Percentiles rank a stretch among this genome's conserved stretches.
Conservation (phyloP, 2,329 filamentous ascomycete genomes). For the Aspergillus sclerotialis region DNA sequence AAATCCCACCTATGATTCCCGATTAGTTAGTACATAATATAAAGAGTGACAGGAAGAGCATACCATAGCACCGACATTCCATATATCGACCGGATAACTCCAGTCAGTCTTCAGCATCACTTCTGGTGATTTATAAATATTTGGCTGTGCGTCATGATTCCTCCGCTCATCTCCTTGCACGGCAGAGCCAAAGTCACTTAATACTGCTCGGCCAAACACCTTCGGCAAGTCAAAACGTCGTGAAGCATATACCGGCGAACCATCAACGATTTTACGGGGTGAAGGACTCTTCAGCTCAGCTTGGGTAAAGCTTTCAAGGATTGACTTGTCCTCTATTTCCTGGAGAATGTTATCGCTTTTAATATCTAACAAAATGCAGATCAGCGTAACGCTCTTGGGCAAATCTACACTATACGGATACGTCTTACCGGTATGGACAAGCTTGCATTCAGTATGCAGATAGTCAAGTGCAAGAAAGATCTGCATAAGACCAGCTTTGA, state of each 20-base stretch:
- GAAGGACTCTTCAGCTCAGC: conserved; percentile 30
- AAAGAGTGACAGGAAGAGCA: conserved; percentile 10
- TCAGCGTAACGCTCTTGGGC: no score
- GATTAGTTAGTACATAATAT: conserved; percentile 6
- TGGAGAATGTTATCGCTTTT: conserved; percentile 38
- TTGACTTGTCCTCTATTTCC: conserved; percentile 28
- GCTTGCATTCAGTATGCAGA: conserved; percentile 36
- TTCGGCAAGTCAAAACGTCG: conserved; percentile 26
- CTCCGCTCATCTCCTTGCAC: conserved; percentile 29
- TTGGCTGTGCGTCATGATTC: conserved; percentile 39
- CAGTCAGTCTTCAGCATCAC: conserved; percentile 42
- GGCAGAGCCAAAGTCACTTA: conserved; percentile 34
- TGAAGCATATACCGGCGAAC: conserved; percentile 28
- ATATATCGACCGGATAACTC: conserved; percentile 44
- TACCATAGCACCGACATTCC: conserved; percentile 46
- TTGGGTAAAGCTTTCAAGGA: conserved; percentile 28
- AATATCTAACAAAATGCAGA: conserved; percentile 26
- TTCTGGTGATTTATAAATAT: conserved; percentile 30
- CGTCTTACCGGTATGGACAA: conserved; percentile 39
- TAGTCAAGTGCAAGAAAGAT: conserved; percentile 37
- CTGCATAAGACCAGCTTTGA: conserved; percentile 31
- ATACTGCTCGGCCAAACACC: conserved; percentile 23
- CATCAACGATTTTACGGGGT: conserved; percentile 28
- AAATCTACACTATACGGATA: no score
- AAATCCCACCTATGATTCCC: conserved; percentile 40